These are phyloP conservation scores for Mycena rebaudengoi DNA, from an alignment of 768 basidiomycete genomes.

Conservation along the genomic window DNA sequence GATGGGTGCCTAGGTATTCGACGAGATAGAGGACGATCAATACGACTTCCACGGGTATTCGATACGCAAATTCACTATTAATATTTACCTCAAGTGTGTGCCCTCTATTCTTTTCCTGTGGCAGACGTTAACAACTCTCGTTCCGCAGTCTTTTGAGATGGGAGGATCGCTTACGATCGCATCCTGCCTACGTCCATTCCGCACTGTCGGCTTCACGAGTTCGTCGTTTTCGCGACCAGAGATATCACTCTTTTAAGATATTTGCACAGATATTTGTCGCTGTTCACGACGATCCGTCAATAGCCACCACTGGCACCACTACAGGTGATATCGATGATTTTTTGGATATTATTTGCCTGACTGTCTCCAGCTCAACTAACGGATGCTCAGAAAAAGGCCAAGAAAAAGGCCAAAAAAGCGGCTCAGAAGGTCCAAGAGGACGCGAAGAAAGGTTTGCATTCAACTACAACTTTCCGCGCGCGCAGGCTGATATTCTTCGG, in stretches of 20 bases:
- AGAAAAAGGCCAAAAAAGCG: constrained; percentile 88
- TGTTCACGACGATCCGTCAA: constrained; percentile 75
- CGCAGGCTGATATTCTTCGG: neutral
- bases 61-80: constrained; percentile 86
- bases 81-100: constrained; percentile 84
- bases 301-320: constrained; percentile 53
- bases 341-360: neutral
- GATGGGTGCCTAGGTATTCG: constrained; percentile 61
- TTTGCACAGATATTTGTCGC: constrained; percentile 72
- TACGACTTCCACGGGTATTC: constrained; percentile 98
- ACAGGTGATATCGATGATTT: constrained; percentile 40
- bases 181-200: constrained; percentile 78
- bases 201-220: constrained; percentile 79
- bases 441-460: constrained; percentile 69
- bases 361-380: constrained; percentile 50
- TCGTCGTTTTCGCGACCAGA: constrained; percentile 2
- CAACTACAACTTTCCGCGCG: constrained; percentile 5
- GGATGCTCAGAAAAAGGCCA: constrained; percentile 80
- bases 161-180: constrained; percentile 82
- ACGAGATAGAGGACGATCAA: constrained; percentile 92
- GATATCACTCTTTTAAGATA: constrained; percentile 10
- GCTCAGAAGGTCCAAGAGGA: constrained; percentile 73
- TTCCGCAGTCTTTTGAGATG: constrained; percentile 73
- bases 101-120: neutral
- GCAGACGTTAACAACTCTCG: neutral